These are phyloP conservation scores for Ormosia emarginata DNA, from an alignment of 306 rosid genomes.

Conservation along the genomic window DNA sequence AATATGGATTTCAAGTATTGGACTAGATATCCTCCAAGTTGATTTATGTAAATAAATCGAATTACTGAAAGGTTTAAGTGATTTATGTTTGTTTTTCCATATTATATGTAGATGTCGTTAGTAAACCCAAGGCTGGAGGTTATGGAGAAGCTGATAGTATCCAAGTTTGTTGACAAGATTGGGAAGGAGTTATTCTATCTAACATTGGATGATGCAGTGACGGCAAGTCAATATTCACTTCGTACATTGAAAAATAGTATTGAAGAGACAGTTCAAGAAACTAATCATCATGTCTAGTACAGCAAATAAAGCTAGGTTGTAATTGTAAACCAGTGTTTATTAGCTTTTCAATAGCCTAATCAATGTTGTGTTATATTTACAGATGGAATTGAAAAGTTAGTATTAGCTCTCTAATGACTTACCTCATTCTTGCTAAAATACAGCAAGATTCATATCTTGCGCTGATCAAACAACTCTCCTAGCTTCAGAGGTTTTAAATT, in stretches of 20 bases:
- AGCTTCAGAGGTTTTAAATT: not conserved
- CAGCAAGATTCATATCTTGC: too few species aligned
- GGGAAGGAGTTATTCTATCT: slow-evolving; percentile 62
- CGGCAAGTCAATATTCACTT: slow-evolving; percentile 40
- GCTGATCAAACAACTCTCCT: not conserved
- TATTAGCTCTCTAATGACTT: not conserved
- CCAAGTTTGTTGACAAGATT: slow-evolving; percentile 49
- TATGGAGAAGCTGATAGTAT: slow-evolving; percentile 68
- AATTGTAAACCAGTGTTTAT: not conserved
- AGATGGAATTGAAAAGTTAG: not conserved
- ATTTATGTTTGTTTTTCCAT: not conserved
- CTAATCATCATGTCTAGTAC: not conserved
- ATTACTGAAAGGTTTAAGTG: not conserved
- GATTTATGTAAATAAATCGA: not conserved
- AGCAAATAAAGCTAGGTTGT: not conserved
- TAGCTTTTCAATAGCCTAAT: not conserved
- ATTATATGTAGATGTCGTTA: slow-evolving; percentile 41
- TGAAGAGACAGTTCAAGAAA: not conserved
- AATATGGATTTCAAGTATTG: not conserved
- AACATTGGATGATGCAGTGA: slow-evolving; percentile 65
- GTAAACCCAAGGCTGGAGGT: slow-evolving; percentile 80
- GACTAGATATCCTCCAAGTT: not conserved
- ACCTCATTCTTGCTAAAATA: not conserved
- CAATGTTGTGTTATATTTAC: not conserved
- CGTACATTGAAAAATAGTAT: not conserved